phyloP scores from a whole-genome alignment of 2,329 filamentous ascomycete species.

The Pseudogymnoascus sp. region DNA sequence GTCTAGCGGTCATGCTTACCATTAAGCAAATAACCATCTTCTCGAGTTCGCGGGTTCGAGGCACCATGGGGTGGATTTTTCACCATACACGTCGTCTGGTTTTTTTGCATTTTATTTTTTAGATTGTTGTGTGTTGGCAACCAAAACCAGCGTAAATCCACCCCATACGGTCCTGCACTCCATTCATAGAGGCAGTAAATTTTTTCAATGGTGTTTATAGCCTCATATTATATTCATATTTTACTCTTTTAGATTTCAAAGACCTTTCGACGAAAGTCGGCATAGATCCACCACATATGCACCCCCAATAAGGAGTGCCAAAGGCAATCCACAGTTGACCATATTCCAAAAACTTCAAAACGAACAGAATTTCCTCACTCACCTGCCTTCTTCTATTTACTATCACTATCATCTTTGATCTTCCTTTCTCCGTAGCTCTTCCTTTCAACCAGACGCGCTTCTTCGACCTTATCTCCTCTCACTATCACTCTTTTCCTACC shows the following conservation, averaged over 20 bases:
- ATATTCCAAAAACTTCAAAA: neutral
- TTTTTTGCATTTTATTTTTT: neutral
- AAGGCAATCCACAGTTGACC: neutral
- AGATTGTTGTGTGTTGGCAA: neutral
- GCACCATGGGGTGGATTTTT: neutral
- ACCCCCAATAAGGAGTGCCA: neutral
- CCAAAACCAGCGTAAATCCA: neutral
- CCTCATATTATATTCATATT: neutral
- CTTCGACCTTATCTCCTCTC: conserved; percentile 12
- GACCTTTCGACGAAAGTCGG: neutral
- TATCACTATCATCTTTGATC: neutral
- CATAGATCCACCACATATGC: neutral
- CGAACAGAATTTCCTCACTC: neutral
- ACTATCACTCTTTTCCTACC: neutral
- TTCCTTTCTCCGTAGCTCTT: conserved; percentile 13
- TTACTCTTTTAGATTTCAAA: neutral
- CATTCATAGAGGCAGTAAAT: neutral
- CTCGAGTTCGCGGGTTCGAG: neutral
- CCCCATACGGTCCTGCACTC: neutral
- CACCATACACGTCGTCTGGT: neutral
- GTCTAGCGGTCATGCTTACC: neutral
- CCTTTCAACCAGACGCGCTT: conserved; percentile 12
- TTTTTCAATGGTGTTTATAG: neutral
- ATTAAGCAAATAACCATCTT: neutral
- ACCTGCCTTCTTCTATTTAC: neutral